phyloP scores from a whole-genome alignment of 2,329 filamentous ascomycete species.

The Bipolaris bicolor region DNA sequence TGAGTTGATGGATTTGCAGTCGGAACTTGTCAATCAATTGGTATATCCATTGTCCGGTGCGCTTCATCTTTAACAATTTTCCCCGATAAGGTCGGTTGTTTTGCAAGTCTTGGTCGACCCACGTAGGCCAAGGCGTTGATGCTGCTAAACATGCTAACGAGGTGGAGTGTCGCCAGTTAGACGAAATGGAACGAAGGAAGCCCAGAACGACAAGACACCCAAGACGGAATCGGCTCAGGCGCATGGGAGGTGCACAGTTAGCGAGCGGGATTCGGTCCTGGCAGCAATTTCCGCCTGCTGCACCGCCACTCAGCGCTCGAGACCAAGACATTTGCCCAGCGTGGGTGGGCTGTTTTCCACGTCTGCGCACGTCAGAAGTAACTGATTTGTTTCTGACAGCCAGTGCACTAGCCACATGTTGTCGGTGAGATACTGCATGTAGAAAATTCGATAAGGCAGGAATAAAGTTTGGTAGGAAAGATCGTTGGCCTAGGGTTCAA shows the following conservation, averaged over 20 bases:
- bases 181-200: slow-evolving; percentile 16
- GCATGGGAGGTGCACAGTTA: slow-evolving; percentile 12
- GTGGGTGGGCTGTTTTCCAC: not conserved
- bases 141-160: slow-evolving; percentile 11
- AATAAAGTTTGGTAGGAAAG: not conserved
- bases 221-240: slow-evolving; percentile 29
- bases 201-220: slow-evolving; percentile 34
- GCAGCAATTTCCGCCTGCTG: slow-evolving; percentile 9
- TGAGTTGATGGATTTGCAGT: not conserved
- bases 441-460: not conserved
- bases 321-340: slow-evolving; percentile 19
- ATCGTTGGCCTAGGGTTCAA: not conserved
- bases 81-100: slow-evolving; percentile 5
- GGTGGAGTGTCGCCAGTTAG: slow-evolving; percentile 15
- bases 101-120: slow-evolving; percentile 19
- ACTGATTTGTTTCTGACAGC: not conserved
- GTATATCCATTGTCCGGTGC: slow-evolving; percentile 1
- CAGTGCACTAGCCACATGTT: not conserved
- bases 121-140: slow-evolving; percentile 39
- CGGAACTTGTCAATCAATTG: not conserved
- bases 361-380: not conserved
- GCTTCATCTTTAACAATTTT: slow-evolving; percentile 7
- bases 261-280: slow-evolving; percentile 21
- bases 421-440: not conserved
- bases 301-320: slow-evolving; percentile 7